Evolutionary conservation across 2,329 filamentous ascomycete species (phyloP), one percentile per base, ranked within the genome.

Genomic region (Paraphaeosphaeria minitans): DNA sequence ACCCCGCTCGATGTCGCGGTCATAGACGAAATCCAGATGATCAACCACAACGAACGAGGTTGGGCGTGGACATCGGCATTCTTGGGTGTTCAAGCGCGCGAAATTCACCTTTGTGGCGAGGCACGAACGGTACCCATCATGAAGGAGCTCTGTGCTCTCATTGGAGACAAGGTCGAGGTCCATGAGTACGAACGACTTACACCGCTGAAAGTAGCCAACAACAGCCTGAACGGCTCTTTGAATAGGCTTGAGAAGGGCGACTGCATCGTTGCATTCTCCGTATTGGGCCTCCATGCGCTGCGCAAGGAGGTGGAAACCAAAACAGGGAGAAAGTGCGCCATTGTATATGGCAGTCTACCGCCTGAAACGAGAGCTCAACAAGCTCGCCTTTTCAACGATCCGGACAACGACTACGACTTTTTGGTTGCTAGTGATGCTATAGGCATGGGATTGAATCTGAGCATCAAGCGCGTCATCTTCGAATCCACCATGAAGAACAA

Each of bases 21-120:
- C 65, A 94, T 99, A 62, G 95, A 99, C 72, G 95, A 99, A 79
- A 98, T 99, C 57, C 95, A 99, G 77, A 98, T 99, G 95, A 92
- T 99, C 66, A 89, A 87, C 16, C 89, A 93, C 69, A 62, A 75
- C 0, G 86, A 92, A 0, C 89, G 95, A 66, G 95, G 96, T 1
- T 96, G 90, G 88, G 93, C 93, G 2, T 99, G 95, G 95, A 97
- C 93, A 1, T 87, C 93, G 68, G 95, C 95, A 1, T 82, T 98
- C 14, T 81, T 99, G 5, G 95, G 95, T 37, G 84, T 97, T 0
- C 89, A 90, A 76, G 95, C 92, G 4, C 89, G 88, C 67, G 95
- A 99, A 73, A 82, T 99, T 6, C 95, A 99, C 77, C 83, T 99
- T 0, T 99, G 95, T 74, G 95, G 95, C 60, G 95, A 99, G 77